Conservation (phyloP, 768 basidiomycete genomes). For the Serpula lacrymans region DNA sequence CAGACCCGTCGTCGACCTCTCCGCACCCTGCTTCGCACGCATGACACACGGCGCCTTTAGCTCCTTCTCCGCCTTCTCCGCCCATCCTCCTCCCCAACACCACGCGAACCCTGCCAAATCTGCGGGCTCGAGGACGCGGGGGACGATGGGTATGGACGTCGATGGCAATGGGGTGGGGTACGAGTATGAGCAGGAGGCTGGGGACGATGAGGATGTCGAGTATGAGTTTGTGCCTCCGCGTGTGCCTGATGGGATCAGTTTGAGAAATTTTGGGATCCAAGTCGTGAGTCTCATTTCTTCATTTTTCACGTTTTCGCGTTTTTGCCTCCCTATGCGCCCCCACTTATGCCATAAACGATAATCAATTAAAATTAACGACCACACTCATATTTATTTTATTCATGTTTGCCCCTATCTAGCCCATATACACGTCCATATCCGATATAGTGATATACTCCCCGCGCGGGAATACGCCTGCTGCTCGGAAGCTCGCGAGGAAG, state of each 20-base stretch:
- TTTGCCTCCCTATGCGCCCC: too few species aligned
- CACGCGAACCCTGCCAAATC: too few species aligned
- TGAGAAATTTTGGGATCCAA: conserved; percentile 89
- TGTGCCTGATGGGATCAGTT: conserved; percentile 78
- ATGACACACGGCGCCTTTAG: neutral
- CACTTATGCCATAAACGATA: too few species aligned
- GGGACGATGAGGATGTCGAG: too few species aligned
- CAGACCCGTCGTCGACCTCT: conserved; percentile 21
- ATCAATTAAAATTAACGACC: conserved; percentile 1
- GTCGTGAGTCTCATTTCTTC: conserved; percentile 51
- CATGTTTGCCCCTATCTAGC: conserved; percentile 37
- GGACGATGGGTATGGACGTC: too few species aligned
- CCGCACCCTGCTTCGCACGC: neutral
- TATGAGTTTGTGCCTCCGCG: conserved; percentile 69
- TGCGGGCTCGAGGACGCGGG: too few species aligned
- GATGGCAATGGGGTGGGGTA: too few species aligned
- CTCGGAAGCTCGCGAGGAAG: conserved; percentile 58
- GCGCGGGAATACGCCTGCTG: conserved; percentile 49
- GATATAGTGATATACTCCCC: conserved; percentile 89
- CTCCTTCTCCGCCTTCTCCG: neutral
- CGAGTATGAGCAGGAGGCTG: conserved; percentile 21
- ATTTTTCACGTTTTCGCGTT: conserved; percentile 7
- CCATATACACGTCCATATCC: conserved; percentile 84
- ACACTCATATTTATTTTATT: conserved; percentile 2
- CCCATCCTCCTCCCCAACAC: neutral